These are phyloP conservation scores for Colletotrichum trifolii DNA, from an alignment of 2,329 filamentous ascomycete species.

Conservation along the genomic window DNA sequence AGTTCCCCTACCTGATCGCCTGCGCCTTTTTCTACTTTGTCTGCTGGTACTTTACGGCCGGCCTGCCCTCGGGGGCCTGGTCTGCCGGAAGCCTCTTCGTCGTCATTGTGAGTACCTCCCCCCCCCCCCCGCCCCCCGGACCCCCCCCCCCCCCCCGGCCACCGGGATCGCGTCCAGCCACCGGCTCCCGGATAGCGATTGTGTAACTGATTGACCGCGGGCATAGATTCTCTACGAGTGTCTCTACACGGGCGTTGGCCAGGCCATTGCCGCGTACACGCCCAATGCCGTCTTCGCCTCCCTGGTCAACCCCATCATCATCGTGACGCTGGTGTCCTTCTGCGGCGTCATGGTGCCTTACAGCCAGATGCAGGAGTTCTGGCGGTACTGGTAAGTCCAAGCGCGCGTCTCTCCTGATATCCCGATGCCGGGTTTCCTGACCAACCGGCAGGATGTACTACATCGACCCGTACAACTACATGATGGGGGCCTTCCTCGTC, in stretches of 20 bases:
- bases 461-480: conserved; percentile 54
- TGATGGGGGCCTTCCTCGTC: conserved; percentile 51
- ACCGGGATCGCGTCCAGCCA: no score
- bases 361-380: conserved; percentile 39
- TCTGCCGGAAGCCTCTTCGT: no score
- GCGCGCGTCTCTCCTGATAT: no score
- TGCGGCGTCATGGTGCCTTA: conserved; percentile 43
- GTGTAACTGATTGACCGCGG: no score
- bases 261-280: conserved; percentile 59
- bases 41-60: conserved; percentile 57
- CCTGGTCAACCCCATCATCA: conserved; percentile 57
- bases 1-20: conserved; percentile 57
- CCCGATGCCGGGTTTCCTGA: no score
- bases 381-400: conserved; percentile 41
- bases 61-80: conserved; percentile 43
- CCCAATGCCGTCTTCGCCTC: conserved; percentile 62
- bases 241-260: conserved; percentile 55
- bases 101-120: no score
- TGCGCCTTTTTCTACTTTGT: conserved; percentile 57
- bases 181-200: no score
- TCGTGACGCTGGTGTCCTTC: conserved; percentile 51
- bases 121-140: no score
- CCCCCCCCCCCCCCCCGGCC: no score
- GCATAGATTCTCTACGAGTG: conserved; percentile 47
- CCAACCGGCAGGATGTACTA: conserved; percentile 46